Evolutionary conservation across 805 yeast genomes (phyloP), one percentile per base, ranked within the genome.

Genomic region (Cyberlindnera xylosilytica): DNA sequence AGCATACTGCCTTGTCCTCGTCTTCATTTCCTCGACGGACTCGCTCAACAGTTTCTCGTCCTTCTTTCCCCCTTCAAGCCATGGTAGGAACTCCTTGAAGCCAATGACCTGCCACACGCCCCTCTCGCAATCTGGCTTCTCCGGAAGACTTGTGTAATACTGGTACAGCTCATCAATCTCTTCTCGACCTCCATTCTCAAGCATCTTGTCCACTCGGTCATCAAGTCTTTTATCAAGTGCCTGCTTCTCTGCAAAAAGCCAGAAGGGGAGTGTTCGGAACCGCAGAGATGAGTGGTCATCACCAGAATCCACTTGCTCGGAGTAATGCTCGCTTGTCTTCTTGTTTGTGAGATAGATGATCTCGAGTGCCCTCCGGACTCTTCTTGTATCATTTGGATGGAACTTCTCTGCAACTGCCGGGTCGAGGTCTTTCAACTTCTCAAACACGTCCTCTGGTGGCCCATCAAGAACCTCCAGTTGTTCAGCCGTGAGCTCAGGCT

Each of bases 101-200:
- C 98, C 98, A 55, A 91, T 87, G 2, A 87, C 96, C 64, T 93
- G 98, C 89, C 89, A 89, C 0, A 91, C 74, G 2, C 98, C 98
- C 44, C 74, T 68, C 41, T 84, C 83, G 43, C 78, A 64, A 44
- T 73, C 80, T 9, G 83, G 79, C 18, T 54, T 59, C 6, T 61
- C 58, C 1, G 56, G 50, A 17, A 60, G 61, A 0, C 41, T 36
- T 5, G 65, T 51, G 36, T 74, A 83, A 20, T 65, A 66, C 1
- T 63, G 56, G 57, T 77, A 79, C 54, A 91, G 58, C 42, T 79
- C 76, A 8, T 72, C 56, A 13, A 93, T 75, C 61, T 93, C 99
- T 1, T 70, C 69, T 35, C 78, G 47, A 0, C 87, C 91, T 0
- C 96, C 96, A 1, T 57, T 55, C 1, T 62, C 56, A 56, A 91